Base-by-base conservation (phyloP, 2,329 filamentous ascomycete genomes). In the Lasiodiplodia hormozganensis region DNA sequence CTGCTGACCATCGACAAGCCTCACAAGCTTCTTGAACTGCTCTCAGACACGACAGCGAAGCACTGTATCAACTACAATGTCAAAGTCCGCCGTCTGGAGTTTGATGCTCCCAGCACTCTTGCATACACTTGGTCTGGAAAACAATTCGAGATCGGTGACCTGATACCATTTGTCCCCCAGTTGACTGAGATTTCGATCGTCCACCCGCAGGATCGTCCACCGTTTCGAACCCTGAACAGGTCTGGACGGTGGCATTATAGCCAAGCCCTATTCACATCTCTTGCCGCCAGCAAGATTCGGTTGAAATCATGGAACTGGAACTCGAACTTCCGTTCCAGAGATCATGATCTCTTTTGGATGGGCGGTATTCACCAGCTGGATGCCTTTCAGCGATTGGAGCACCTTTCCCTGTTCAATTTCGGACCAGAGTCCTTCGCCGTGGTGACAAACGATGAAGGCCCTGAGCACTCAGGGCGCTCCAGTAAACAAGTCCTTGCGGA, bases 181-280 rank as follows among this genome's bases (percentile, higher is more conserved):
- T 83, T 97, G 18, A 85, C 86, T 64, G 86, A 90, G 60, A 79
- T 97, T 38, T 88, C 93, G 68, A 85, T 97, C 18, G 90, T 89
- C 70, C 91, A 94, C 72, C 86, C 85, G 12, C 83, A 87, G 60
- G 92, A 96, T 47, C 75, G 87, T 70, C 85, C 90, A 2, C 91
- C 91, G 0, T 93, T 89, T 75, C 83, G 90, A 51, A 78, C 67
- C 7, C 25, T 64, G 36, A 54, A 38, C 21, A 47, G 52, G 16
- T 78, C 18, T 77, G 79, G 62, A 52, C 74, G 90, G 70, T 96
- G 92, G 91, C 84, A 84, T 18, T 94, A 96, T 75, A 86, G 90
- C 12, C 78, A 84, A 6, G 81, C 85, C 4, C 79, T 97, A 0
- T 91, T 96, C 70, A 78, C 86, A 2, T 85, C 88, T 0, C 82